Base-by-base conservation (phyloP, 2,329 filamentous ascomycete species). In the Curvularia sp. region DNA sequence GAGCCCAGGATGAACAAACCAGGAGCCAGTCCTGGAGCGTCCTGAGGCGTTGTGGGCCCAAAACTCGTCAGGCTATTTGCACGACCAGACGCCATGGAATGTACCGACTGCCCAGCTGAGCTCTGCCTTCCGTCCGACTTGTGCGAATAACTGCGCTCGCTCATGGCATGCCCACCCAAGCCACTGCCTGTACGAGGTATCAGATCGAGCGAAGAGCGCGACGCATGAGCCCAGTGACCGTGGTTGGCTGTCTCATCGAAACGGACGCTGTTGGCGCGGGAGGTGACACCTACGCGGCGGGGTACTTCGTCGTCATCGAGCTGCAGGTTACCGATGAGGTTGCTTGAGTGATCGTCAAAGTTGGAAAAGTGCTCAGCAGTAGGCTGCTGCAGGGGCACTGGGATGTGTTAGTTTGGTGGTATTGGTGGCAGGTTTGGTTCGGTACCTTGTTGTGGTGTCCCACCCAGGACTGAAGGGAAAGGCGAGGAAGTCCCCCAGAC, bases 191-290 rank as follows among this genome's bases (percentile, higher is more conserved):
- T 93, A 51, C 94, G 82, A 26, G 91, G 89, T 41, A 88, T 87
- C 66, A 96, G 89, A 55, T 98, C 95, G 47, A 91, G 87, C 12
- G 92, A 94, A 55, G 93, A 89, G 44, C 94, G 88, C 58, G 89
- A 91, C 64, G 87, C 88, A 71, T 96, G 92, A 38, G 89, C 89
- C 86, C 95, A 96, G 75, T 93, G 93, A 48, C 92, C 90, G 69
- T 97, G 93, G 68, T 97, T 88, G 13, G 94, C 93, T 72, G 92
- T 97, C 75, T 98, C 94, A 73, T 98, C 95, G 71, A 99, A 99
- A 38, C 95, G 91, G 67, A 99, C 95, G 73, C 95, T 98, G 75
- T 98, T 98, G 48, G 95, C 94, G 68, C 95, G 86, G 18, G 95
- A 99, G 18, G 92, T 90, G 20, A 91, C 92, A 53, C 95, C 92